phyloP scores from a whole-genome alignment of 1,139 yeast species.

The Pneumocystis wakefieldiae region DNA sequence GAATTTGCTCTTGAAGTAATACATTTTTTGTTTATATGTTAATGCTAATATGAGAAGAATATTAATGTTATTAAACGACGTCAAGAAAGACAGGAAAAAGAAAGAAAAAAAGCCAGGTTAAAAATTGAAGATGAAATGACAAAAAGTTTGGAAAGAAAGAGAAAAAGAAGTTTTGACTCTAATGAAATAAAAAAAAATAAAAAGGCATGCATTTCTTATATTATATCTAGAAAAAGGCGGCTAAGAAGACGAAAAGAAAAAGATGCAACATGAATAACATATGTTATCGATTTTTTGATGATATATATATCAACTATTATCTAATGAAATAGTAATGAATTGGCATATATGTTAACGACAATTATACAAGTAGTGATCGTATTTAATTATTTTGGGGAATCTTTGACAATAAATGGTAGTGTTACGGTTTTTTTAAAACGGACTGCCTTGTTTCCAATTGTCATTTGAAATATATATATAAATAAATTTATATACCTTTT shows the following conservation, averaged over 20 bases:
- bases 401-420: not conserved
- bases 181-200: not conserved
- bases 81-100: slow-evolving; percentile 45
- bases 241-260: not conserved
- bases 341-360: too few relatives aligned
- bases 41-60: slow-evolving; percentile 26
- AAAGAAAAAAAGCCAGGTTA: slow-evolving; percentile 27
- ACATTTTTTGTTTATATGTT: not conserved
- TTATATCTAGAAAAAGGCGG: not conserved
- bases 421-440: not conserved
- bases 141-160: not conserved
- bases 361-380: not conserved
- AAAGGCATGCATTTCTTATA: not conserved
- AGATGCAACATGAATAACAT: not conserved
- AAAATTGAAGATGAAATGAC: not conserved
- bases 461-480: not conserved
- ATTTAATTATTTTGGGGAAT: not conserved
- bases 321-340: too few relatives aligned
- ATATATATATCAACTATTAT: too few relatives aligned
- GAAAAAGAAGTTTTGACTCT: not conserved
- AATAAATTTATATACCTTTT: slow-evolving; percentile 26
- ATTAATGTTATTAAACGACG: slow-evolving; percentile 87
- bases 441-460: not conserved
- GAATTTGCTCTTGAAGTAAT: slow-evolving; percentile 74
- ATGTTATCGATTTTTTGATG: not conserved